Evolutionary conservation across 148 eudicot species (phyloP), one percentile per base, ranked within the genome.

Genomic region (Chenopodium quinoa): DNA sequence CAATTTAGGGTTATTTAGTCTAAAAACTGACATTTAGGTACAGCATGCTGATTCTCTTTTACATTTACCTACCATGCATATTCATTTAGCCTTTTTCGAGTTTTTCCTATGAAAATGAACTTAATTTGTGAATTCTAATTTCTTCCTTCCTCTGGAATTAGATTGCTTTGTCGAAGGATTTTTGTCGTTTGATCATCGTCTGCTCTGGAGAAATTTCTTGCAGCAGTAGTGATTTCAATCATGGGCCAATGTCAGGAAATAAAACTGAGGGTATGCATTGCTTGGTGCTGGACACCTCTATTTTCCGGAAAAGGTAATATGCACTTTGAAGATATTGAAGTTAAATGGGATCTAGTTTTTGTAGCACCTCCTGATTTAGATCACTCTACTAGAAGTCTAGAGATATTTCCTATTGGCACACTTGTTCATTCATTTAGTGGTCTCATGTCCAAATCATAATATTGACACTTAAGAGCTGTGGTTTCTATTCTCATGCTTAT

Each of bases 91-190:
- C 77, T 23, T 78, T 27, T 9, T 20, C 29, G 76, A 64, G 73
- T 23, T 78, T 27, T 9, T 20, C 44, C 25, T 32, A 10, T 64
- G 6, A 44, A 66, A n/a, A 78, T 50, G 12, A 16, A 48, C 76
- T 23, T 56, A 37, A 73, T n/a, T 34, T 75, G 46, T 79, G 76
- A 27, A 56, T 44, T n/a, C 10, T 70, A 14, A 29, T 64, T 32
- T 29, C 60, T 14, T 31, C 50, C 27, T 40, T 70, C 63, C 37
- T 68, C 31, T 73, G 74, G 77, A 40, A 50, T 80, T 78, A 95
- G 99, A 91, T 94, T 89, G 93, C 95, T 78, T 86, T 96, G 89
- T 93, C 95, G 34, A 92, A 90, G 86, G 98, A 96, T 87, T 89
- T 96, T 84, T 87, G 94, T 89, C 94, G 91, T 86, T 82, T 93